Conservation (phyloP, 768 basidiomycete species). For the Calocera viscosa region DNA sequence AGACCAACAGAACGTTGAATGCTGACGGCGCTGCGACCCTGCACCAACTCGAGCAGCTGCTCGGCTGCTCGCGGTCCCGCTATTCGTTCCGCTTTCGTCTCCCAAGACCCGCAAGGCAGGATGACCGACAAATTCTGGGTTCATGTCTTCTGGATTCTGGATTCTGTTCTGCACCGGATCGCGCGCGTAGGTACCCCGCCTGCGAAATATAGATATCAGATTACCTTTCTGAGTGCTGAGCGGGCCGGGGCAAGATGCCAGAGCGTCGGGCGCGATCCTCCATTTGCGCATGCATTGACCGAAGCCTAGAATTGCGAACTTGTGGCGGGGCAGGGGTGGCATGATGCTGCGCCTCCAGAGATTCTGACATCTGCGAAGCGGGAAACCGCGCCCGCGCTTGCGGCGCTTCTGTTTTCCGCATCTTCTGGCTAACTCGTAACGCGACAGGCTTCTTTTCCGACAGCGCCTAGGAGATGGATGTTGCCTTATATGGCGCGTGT, state of each 20-base stretch:
- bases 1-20: neutral
- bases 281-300: neutral
- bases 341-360: neutral
- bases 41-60: no score
- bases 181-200: neutral
- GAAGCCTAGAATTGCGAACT: neutral
- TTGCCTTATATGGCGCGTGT: no score
- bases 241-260: neutral
- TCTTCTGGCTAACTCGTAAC: no score
- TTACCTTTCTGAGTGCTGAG: neutral
- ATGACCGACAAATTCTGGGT: neutral
- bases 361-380: no score
- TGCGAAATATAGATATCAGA: neutral
- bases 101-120: neutral
- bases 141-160: neutral
- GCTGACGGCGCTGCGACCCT: no score
- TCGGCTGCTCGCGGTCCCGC: no score
- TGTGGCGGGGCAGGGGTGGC: neutral
- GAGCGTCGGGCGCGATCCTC: neutral
- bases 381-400: no score
- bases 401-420: no score
- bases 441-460: conserved; percentile 3
- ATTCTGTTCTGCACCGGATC: no score
- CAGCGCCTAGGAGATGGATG: neutral
- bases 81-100: no score